A percentile compares a stretch with the other conserved stretches of the same genome.
These are phyloP conservation scores for Fusarium tricinctum DNA, from an alignment of 2,329 filamentous ascomycete species.

Conservation along the genomic window DNA sequence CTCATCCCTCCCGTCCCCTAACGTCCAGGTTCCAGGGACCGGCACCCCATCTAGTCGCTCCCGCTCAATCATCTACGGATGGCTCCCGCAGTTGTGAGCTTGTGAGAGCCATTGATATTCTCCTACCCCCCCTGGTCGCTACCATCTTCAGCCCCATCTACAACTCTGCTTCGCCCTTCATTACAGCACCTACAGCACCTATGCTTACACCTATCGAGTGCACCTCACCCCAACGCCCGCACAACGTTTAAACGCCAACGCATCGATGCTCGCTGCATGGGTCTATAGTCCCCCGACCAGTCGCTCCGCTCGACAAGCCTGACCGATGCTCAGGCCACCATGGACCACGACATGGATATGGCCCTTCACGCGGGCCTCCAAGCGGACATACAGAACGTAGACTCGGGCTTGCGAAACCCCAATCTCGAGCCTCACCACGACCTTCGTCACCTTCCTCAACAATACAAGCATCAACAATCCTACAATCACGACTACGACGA, in stretches of 20 bases:
- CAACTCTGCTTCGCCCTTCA: slow-evolving; percentile 23
- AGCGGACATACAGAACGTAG: slow-evolving; percentile 46
- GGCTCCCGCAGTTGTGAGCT: slow-evolving; percentile 39
- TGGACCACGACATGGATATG: slow-evolving; percentile 60
- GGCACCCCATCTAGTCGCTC: slow-evolving; percentile 38
- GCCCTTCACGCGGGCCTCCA: slow-evolving; percentile 52
- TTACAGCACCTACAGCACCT: slow-evolving; percentile 34
- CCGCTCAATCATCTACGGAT: slow-evolving; percentile 37
- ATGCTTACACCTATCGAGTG: slow-evolving; percentile 44
- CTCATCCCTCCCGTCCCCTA: slow-evolving; percentile 39
- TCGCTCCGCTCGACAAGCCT: slow-evolving; percentile 59
- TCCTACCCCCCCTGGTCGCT: slow-evolving; percentile 38
- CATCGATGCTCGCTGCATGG: slow-evolving; percentile 64
- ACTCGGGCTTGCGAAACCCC: slow-evolving; percentile 41
- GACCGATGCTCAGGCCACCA: slow-evolving; percentile 63
- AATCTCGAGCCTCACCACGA: slow-evolving; percentile 47
- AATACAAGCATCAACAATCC: slow-evolving; percentile 50
- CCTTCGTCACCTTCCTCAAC: slow-evolving; percentile 49
- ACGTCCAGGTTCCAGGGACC: slow-evolving; percentile 39
- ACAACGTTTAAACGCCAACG: slow-evolving; percentile 56
- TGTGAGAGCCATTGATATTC: slow-evolving; percentile 38
- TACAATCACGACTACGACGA: slow-evolving; percentile 50
- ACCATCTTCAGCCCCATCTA: slow-evolving; percentile 25
- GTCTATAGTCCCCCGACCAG: slow-evolving; percentile 59
- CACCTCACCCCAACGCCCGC: slow-evolving; percentile 53